Evolutionary conservation across 768 basidiomycete species (phyloP), one percentile per base, ranked within the genome.

Genomic region (Kwoniella mangroviensis): DNA sequence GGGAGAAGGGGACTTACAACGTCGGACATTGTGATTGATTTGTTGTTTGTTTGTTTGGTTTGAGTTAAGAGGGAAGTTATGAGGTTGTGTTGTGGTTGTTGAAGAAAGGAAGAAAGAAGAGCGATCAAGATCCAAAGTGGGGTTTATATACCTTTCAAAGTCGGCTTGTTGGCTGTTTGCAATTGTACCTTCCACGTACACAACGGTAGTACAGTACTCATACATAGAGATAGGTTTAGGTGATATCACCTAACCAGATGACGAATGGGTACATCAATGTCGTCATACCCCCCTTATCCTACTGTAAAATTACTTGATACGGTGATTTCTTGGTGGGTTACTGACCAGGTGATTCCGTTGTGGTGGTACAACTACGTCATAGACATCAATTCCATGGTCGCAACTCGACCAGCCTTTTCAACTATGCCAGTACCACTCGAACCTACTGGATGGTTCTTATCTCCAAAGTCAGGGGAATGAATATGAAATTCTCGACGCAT

Each of bases 11-110:
- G 17, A 76, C 77, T 69, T 57, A 78, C 74, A 54, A 53, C 60
- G 73, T 74, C 68, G 67, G 77, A 68, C 77, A 79, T 79, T 75
- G 76, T 77, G 62, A 41, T 58, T 64, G 61, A 45, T 70, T 49
- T 65, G 52, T 51, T 70, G 63, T 65, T 55, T 62, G 60, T 60
- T 63, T 41, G 53, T 63, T 53, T 54, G 63, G 62, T 64, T 58
- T 53, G 43, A 49, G 64, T 54, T 70, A 22, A 40, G 21, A 17
- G 42, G 56, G 6, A 34, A 49, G 51, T 63, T 28, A n/a, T 62
- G 21, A 58, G 26, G 15, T 26, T 67, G 34, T 58, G 52, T 67
- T 60, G 34, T 34, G 12, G 13, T 49, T 13, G 45, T 26, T 56
- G 61, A 34, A 57, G 42, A 57, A 67, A 60, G 49, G 61, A 72